These are phyloP conservation scores for Apiospora arundinis DNA, from an alignment of 2,329 filamentous ascomycete species.

Conservation along the genomic window DNA sequence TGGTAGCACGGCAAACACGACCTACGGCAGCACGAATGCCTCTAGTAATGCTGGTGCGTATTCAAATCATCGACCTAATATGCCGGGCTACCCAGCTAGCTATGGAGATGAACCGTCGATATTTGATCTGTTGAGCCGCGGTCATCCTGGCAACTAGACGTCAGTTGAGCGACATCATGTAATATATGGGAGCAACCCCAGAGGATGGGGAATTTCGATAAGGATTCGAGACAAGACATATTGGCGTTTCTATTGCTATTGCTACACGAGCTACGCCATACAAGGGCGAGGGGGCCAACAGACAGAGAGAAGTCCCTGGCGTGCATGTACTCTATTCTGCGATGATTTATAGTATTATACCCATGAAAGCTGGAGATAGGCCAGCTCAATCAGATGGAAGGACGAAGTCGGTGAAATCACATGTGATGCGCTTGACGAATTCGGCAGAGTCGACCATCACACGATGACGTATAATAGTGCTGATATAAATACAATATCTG, in stretches of 20 bases:
- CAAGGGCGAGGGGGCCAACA: neutral
- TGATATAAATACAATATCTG: neutral
- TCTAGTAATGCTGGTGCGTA: slow-evolving; percentile 28
- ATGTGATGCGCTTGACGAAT: neutral
- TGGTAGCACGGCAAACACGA: slow-evolving; percentile 31
- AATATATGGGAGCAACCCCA: too few relatives aligned
- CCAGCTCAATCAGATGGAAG: neutral
- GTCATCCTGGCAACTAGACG: slow-evolving; percentile 9
- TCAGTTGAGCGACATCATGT: neutral
- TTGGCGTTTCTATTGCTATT: neutral
- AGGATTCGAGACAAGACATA: neutral
- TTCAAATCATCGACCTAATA: slow-evolving; percentile 31
- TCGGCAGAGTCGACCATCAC: neutral
- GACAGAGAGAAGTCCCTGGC: too few relatives aligned
- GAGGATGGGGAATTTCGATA: too few relatives aligned
- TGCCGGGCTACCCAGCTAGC: slow-evolving; percentile 31
- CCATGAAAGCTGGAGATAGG: neutral
- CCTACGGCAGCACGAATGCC: slow-evolving; percentile 26
- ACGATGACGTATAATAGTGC: neutral
- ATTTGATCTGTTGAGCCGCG: slow-evolving; percentile 35
- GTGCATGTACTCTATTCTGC: neutral
- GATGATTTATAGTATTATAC: neutral
- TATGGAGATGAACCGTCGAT: slow-evolving; percentile 36
- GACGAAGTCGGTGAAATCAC: neutral
- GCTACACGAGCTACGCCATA: neutral